Evolutionary conservation across 129 eudicot genomes (phyloP), one percentile per base, ranked within the genome.

Genomic region (Scalesia atractyloides): DNA sequence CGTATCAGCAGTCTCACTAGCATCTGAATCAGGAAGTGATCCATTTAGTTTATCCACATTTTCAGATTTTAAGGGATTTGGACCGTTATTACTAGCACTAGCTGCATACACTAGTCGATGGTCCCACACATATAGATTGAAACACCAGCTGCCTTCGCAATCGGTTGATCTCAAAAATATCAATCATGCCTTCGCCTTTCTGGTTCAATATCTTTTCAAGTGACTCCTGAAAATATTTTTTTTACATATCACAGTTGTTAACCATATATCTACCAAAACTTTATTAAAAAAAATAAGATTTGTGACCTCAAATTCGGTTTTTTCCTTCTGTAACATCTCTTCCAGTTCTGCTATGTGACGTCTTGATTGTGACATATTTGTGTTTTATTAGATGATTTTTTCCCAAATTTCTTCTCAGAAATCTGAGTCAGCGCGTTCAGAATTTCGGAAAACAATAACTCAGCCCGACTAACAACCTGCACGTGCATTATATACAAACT

Each of bases 91-190:
- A 70, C 16, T 73, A 53, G 75, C 72, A 70, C 85, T 76, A 51
- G 91, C 89, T 18, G 91, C 97, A 75, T 86, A 62, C 50, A 90
- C 79, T 66, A 94, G 86, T 48, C 89, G 88, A 46, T 86, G 88
- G 85, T 95, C 99, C 99, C 99, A 95, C 80, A 88, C 74, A 74
- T 84, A 90, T n/a, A 59, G 96, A 95, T 68, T 84, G 97, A 74
- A 88, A 83, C 24, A 95, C 83, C 50, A 95, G 77, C 33, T 95
- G 97, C 58, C 97, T 84, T 67, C 94, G 79, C 62, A 86, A 66
- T 46, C 84, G 87, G 85, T 95, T 95, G 69, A 95, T 84, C 77
- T 95, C 97, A 39, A 95, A 79, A 54, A 95, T 88, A 76, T 95
- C 97, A 66, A 86, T 64, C 36, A 64, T 74, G 67, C 85, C 84